Evolutionary conservation across 768 basidiomycete species (phyloP).

Genomic region (Termitomyces sp.): DNA sequence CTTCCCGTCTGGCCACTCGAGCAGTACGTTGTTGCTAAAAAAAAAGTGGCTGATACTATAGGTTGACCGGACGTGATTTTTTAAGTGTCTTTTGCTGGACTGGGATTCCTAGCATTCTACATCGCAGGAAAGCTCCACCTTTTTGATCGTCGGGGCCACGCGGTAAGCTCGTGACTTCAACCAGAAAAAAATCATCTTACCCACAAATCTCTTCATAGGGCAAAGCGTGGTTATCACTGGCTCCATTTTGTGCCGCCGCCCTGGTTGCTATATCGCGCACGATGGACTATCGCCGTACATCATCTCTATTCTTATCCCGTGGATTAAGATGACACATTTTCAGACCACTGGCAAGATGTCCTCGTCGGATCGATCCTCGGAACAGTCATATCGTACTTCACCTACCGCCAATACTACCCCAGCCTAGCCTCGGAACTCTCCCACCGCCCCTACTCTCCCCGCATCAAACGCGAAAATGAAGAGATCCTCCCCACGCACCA

Average conservation of each 20-base stretch:
- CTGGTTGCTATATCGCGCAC: constrained; percentile 82
- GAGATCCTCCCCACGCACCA: constrained; percentile 35
- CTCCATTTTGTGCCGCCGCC: constrained; percentile 73
- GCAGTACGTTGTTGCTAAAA: constrained; percentile 44
- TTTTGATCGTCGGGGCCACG: constrained; percentile 76
- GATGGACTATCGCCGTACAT: constrained; percentile 86
- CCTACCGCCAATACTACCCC: constrained; percentile 83
- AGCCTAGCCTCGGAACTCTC: constrained; percentile 55
- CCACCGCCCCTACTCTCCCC: constrained; percentile 70
- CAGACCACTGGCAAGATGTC: constrained; percentile 93
- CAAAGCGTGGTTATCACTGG: constrained; percentile 80
- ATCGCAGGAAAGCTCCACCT: constrained; percentile 90
- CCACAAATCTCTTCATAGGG: constrained; percentile 30
- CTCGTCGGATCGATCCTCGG: constrained; percentile 76
- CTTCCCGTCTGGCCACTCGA: constrained; percentile 90
- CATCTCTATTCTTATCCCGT: neutral
- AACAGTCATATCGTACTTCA: constrained; percentile 60
- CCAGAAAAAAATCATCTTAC: neutral
- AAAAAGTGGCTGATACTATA: neutral
- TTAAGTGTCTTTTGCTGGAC: constrained; percentile 86
- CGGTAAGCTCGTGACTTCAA: constrained; percentile 33
- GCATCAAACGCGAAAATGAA: constrained; percentile 43
- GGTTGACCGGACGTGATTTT: neutral
- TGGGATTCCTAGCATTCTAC: constrained; percentile 86
- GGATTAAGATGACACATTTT: constrained; percentile 9